Conservation (phyloP, 352 stramenopile genomes). For the Phytophthora crassamura region DNA sequence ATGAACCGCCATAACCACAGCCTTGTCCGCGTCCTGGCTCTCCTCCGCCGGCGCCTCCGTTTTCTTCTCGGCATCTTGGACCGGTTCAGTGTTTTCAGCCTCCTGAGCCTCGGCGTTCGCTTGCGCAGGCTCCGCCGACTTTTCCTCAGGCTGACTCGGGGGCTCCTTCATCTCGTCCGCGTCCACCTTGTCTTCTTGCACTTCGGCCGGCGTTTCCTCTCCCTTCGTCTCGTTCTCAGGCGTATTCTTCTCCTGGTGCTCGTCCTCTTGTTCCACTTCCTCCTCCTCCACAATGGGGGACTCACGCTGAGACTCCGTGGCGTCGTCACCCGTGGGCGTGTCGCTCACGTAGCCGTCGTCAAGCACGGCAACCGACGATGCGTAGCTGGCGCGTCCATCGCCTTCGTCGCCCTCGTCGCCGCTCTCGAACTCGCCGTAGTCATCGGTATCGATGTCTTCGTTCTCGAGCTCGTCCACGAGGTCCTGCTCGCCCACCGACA, state of each 20-base stretch:
- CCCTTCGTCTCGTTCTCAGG: neutral
- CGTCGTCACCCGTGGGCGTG: conserved; percentile 25
- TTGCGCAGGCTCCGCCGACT: neutral
- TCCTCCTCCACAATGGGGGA: conserved; percentile 41
- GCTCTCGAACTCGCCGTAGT: conserved; percentile 41
- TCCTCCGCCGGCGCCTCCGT: neutral
- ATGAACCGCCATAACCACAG: conserved; percentile 10
- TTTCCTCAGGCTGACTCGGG: neutral
- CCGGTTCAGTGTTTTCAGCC: neutral
- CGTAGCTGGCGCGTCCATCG: conserved; percentile 43
- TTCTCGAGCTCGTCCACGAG: conserved; percentile 40
- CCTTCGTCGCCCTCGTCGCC: conserved; percentile 36
- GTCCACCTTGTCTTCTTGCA: neutral
- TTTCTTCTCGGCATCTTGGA: conserved; percentile 5
- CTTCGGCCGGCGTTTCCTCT: neutral
- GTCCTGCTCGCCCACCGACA: conserved; percentile 43
- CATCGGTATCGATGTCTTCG: conserved; percentile 31
- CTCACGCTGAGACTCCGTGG: conserved; percentile 22
- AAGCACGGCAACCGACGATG: conserved; percentile 66
- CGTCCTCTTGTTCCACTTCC: conserved; percentile 18
- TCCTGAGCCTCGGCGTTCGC: conserved; percentile 8
- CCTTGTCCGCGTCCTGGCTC: neutral
- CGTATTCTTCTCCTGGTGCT: neutral
- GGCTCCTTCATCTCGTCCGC: too few relatives aligned
- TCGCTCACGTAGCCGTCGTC: conserved; percentile 48